A percentile compares a stretch with the other conserved stretches of the same genome.
These are phyloP conservation scores for Anisogramma anomala DNA, from an alignment of 2,329 filamentous ascomycete species.

Conservation along the genomic window DNA sequence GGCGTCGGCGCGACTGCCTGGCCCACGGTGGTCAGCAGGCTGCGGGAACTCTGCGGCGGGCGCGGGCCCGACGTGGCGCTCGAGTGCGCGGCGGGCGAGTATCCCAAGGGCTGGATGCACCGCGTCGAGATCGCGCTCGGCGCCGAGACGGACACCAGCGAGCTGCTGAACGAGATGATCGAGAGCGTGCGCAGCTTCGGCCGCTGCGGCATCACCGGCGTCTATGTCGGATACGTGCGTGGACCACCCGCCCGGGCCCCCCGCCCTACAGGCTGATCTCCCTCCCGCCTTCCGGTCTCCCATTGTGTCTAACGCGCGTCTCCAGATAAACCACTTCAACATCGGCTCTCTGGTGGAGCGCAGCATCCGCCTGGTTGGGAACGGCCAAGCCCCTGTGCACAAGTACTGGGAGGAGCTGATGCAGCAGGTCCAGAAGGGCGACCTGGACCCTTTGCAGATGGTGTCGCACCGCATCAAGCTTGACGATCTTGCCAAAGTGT, in stretches of 20 bases:
- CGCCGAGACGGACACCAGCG: slow-evolving; percentile 73
- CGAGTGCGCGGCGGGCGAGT: slow-evolving; percentile 54
- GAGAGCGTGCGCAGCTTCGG: slow-evolving; percentile 61
- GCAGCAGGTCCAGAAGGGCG: slow-evolving; percentile 50
- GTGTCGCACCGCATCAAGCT: slow-evolving; percentile 65
- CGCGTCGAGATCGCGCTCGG: slow-evolving; percentile 49
- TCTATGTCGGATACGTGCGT: slow-evolving; percentile 48
- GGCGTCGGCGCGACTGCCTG: slow-evolving; percentile 45
- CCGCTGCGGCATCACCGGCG: slow-evolving; percentile 65
- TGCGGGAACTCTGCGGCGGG: slow-evolving; percentile 63
- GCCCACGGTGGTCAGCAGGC: slow-evolving; percentile 53
- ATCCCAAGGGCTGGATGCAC: slow-evolving; percentile 49
- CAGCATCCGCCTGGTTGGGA: slow-evolving; percentile 65
- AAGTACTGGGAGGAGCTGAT: slow-evolving; percentile 76
- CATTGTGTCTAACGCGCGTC: neutral
- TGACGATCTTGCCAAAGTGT: slow-evolving; percentile 59
- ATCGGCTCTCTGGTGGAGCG: slow-evolving; percentile 77
- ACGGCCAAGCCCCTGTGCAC: slow-evolving; percentile 61
- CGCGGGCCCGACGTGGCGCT: slow-evolving; percentile 64
- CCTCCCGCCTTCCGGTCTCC: neutral
- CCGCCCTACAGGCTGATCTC: neutral
- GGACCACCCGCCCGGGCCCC: neutral
- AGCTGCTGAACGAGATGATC: slow-evolving; percentile 71
- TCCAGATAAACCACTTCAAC: slow-evolving; percentile 67
- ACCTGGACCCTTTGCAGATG: slow-evolving; percentile 70